phyloP scores from a whole-genome alignment of 225 moss, liverwort and hornwort species.

The Anthoceros angustus region DNA sequence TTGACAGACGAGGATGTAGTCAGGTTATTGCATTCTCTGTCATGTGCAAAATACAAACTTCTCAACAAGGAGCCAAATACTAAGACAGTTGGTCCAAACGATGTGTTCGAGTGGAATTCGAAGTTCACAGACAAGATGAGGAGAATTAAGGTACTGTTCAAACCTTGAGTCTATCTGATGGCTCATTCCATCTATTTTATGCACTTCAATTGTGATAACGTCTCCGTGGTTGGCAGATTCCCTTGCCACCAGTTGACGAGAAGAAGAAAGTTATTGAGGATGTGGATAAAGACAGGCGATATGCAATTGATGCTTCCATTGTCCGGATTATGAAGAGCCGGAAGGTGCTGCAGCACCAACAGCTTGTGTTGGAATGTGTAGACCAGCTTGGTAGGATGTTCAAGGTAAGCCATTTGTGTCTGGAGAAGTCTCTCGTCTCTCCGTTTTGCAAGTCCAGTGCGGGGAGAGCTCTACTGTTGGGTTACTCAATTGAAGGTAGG shows the following conservation, averaged over 20 bases:
- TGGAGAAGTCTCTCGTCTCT: neutral
- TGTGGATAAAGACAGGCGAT: constrained; percentile 97
- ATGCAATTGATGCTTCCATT: constrained; percentile 97
- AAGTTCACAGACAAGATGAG: constrained; percentile 99
- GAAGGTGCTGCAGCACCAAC: constrained; percentile 84
- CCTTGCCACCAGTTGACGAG: constrained; percentile 93
- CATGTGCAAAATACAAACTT: constrained; percentile 96
- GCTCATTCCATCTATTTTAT: neutral
- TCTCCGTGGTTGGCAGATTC: constrained; percentile 39
- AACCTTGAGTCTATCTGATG: neutral
- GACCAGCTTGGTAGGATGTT: constrained; percentile 99
- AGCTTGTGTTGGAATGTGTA: constrained; percentile 86
- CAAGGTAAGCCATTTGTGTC: constrained; percentile 34
- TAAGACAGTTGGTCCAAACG: constrained; percentile 46
- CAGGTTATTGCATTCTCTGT: constrained; percentile 88
- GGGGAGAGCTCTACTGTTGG: too few species aligned
- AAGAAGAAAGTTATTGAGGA: constrained; percentile 99
- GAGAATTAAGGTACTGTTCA: constrained; percentile 64
- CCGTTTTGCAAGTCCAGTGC: too few species aligned
- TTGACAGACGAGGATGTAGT: constrained; percentile 87
- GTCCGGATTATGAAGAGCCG: constrained; percentile 98
- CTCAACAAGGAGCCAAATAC: constrained; percentile 71
- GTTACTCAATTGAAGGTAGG: too few species aligned
- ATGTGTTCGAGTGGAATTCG: constrained; percentile 77
- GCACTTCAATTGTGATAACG: neutral